Evolutionary conservation across 352 stramenopile species (phyloP).

Genomic region (Globisporangium radiosum): DNA sequence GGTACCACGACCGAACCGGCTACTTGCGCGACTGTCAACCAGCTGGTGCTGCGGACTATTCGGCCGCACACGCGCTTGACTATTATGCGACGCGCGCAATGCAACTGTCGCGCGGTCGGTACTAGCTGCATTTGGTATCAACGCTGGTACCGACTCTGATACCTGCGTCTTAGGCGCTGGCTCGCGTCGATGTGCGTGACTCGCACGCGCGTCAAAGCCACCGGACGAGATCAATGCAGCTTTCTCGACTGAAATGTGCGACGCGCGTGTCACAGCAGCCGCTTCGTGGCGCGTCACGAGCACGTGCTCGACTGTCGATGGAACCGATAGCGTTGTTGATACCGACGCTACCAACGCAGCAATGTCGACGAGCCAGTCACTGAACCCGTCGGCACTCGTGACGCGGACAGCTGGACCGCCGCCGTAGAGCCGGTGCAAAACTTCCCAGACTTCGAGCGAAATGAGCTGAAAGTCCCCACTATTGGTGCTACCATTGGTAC

Average conservation of each 20-base stretch:
- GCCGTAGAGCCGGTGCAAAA: constrained; percentile 62
- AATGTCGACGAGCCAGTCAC: constrained; percentile 41
- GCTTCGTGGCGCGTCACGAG: constrained; percentile 39
- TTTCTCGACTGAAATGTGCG: constrained; percentile 11
- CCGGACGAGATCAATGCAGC: constrained; percentile 10
- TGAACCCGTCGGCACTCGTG: constrained; percentile 13
- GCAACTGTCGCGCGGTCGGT: constrained; percentile 6
- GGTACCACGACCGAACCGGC: too few relatives aligned
- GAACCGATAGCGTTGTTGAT: constrained; percentile 15
- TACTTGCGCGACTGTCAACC: too few relatives aligned
- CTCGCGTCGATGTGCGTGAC: background rate
- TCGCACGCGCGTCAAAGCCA: constrained; percentile 6
- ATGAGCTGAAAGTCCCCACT: constrained; percentile 54
- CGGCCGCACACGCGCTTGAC: constrained; percentile 10
- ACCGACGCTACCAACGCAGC: constrained; percentile 17
- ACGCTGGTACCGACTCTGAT: background rate
- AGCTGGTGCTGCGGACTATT: constrained; percentile 11
- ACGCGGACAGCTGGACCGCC: constrained; percentile 48
- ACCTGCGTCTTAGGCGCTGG: background rate
- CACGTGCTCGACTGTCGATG: constrained; percentile 35
- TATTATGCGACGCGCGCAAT: background rate
- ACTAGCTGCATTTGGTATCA: background rate
- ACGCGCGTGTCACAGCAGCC: constrained; percentile 13
- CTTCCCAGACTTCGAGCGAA: constrained; percentile 61
- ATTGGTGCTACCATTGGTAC: constrained; percentile 6